Evolutionary conservation across 129 eudicot genomes (phyloP), one percentile per base, ranked within the genome.

Genomic region (Flaveria ramosissima): DNA sequence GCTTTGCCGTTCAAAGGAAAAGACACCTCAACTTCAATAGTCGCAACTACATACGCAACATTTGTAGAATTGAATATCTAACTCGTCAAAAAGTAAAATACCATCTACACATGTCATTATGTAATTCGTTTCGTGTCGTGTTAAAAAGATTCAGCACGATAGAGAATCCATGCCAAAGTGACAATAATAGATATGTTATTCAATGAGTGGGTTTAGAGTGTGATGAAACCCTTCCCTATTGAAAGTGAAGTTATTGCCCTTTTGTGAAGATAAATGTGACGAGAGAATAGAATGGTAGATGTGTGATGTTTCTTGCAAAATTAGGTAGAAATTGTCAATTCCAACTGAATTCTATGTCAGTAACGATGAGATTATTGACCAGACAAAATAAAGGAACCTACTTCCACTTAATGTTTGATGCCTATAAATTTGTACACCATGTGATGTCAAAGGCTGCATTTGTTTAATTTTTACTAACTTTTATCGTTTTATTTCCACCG

Each of bases 381-480:
- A 71, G 68, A 60, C 72, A 70, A 78, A 57, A 46, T 41, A 46
- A 63, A 47, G 52, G 50, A 65, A 69, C 81, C 51, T 59, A 78
- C 76, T 12, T 46, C 62, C 76, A 70, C 30, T 60, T 71, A 19
- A 57, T 78, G 51, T 41, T 57, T 23, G 46, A 32, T 70, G 68
- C 76, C 71, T 70, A 70, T 16, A 70, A 59, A 70, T 78, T 17
- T 70, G 70, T 78, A 78, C 64, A n/a, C 77, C 82, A 78, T 78
- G 82, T 78, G 82, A 78, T 70, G 71, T 78, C 76, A 57, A 70
- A 42, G 70, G 61, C 36, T 46, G 48, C 15, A 16, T 56, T 12
- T 27, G 12, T 62, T 62, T 32, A 1, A 27, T 27, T 27, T 27
- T 13, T 27, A 30, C 41, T 5, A 36, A 27, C 2, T 11, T 3